phyloP scores from a whole-genome alignment of 805 yeast species.

The Wickerhamiella lipophila region DNA sequence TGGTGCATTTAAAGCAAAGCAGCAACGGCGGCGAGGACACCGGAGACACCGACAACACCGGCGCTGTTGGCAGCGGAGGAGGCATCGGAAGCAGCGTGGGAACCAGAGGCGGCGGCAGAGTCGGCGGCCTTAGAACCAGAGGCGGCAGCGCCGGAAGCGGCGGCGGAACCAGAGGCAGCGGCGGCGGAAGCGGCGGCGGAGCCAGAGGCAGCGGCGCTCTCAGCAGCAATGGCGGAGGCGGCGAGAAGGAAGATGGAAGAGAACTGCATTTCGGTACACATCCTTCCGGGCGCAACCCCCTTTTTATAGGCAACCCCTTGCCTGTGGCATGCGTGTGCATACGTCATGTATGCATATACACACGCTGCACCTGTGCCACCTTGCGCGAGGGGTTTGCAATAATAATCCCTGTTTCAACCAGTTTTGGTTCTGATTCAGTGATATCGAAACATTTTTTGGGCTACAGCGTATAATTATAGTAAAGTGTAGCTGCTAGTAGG shows the following conservation, averaged over 20 bases:
- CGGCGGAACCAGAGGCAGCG: conserved; percentile 9
- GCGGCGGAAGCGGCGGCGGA: conserved; percentile 10
- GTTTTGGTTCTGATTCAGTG: too few relatives aligned
- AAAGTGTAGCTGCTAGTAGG: too few relatives aligned
- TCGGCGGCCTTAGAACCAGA: conserved; percentile 3
- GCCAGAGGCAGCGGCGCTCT: conserved; percentile 4
- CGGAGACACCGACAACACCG: conserved; percentile 7
- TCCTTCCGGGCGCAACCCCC: neutral
- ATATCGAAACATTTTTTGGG: too few relatives aligned
- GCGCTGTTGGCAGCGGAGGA: conserved; percentile 8
- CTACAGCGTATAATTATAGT: too few relatives aligned
- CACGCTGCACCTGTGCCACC: conserved; percentile 5
- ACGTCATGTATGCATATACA: conserved; percentile 3
- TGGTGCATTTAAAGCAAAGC: conserved; percentile 1
- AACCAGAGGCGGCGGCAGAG: conserved; percentile 7
- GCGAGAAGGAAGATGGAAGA: conserved; percentile 9
- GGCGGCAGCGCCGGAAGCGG: conserved; percentile 8
- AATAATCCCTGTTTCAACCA: neutral
- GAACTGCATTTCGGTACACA: conserved; percentile 8
- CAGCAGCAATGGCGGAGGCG: conserved; percentile 11
- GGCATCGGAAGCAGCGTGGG: conserved; percentile 7
- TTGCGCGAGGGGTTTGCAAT: conserved; percentile 5
- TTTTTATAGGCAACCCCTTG: neutral
- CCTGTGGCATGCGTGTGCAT: neutral
- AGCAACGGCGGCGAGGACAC: conserved; percentile 7